Base-by-base conservation (phyloP, 495 filamentous ascomycete species). In the Daldinia decipiens region DNA sequence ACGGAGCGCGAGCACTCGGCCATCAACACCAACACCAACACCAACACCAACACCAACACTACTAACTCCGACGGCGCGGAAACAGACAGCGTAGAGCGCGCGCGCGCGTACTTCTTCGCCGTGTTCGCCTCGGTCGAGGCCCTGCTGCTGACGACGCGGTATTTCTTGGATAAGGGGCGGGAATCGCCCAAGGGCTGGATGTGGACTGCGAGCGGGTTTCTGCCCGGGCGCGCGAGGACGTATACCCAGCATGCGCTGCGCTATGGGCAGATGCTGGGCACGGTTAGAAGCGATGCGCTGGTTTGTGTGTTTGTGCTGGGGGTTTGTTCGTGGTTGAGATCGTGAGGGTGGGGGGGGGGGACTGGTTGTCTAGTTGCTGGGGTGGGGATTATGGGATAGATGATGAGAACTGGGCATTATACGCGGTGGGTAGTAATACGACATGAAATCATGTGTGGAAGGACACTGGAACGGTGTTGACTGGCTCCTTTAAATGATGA, bases 291-390 rank as follows among this genome's bases (percentile, higher is more conserved):
- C 34, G 90, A 93, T 80, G 88, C 89, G 26, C 80, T 92, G 77
- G 84, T 90, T 4, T 86, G 91, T 56, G 79, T 97, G 3, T 97
- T 97, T 83, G 86, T 93, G 60, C 78, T 97, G 72, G 93, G 93
- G 13, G 81, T 86, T 31, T 85, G 87, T 63, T 84, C 84, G 58
- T 95, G 91, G 90, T 88, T 85, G 82, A 82, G 83, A 66, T 62
- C 76, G 43, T 78, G 70, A 72, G 59, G 29, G 17, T 13, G 19
- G 27, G 27, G 27, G 4, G 19, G 34, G 19, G 11, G 29, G n/a
- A n/a, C 5, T n/a, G 4, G 12, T 13, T 12, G 47, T 51, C 21
- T 24, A 9, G 47, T 51, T 6, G 47, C 15, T 27, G 8, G 13
- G 31, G 8, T 32, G 24, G 26, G 24, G 32, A 12, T 34, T 52